Evolutionary conservation across 73 alveolate species (phyloP).

Genomic region (Loxodes magnus): DNA sequence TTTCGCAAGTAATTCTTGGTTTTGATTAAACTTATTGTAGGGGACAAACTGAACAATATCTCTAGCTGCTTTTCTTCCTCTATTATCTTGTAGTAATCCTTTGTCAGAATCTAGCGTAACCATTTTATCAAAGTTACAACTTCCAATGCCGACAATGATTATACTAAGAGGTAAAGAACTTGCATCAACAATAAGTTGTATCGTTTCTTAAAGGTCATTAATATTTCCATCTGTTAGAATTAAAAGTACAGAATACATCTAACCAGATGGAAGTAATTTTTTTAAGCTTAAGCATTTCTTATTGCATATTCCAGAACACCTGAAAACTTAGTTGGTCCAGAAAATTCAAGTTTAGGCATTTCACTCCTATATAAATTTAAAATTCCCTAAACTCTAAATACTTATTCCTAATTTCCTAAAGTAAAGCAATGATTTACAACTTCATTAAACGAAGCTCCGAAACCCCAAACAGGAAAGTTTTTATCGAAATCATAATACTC

Average conservation of each 20-base stretch:
- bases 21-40: too few relatives aligned
- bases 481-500: conserved; percentile 51
- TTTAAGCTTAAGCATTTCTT: neutral
- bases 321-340: conserved; percentile 55
- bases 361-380: conserved; percentile 26
- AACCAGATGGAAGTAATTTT: neutral
- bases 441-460: conserved; percentile 45
- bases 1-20: too few relatives aligned
- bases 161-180: conserved; percentile 67
- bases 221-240: conserved; percentile 87
- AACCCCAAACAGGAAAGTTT: conserved; percentile 52
- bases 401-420: conserved; percentile 27
- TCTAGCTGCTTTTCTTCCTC: too few relatives aligned
- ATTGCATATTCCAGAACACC: conserved; percentile 31
- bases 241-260: conserved; percentile 49
- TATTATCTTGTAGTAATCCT: neutral
- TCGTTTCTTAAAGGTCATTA: conserved; percentile 65
- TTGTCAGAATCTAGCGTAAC: conserved; percentile 80
- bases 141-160: conserved; percentile 90
- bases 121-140: conserved; percentile 73
- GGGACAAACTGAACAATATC: too few relatives aligned
- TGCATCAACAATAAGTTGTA: conserved; percentile 35
- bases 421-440: conserved; percentile 41
- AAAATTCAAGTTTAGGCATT: conserved; percentile 19
- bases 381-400: conserved; percentile 27